Conservation (phyloP, 768 basidiomycete genomes). For the Leccinum subtestaceum region DNA sequence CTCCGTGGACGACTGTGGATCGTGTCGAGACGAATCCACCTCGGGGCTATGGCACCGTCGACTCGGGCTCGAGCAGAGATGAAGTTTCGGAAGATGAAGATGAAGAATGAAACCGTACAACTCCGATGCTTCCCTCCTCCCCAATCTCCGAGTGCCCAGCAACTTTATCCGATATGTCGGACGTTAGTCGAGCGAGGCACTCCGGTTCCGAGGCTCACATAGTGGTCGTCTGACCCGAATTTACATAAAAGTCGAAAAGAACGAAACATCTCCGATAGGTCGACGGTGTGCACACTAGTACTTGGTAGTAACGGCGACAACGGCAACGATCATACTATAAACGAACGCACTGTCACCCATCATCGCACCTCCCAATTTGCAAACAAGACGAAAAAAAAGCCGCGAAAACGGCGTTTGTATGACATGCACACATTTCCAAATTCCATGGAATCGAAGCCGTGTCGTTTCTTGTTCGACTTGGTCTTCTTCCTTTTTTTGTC, state of each 20-base stretch:
- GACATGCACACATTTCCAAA: slow-evolving; percentile 19
- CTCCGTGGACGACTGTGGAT: not conserved
- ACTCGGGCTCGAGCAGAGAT: not conserved
- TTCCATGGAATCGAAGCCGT: slow-evolving; percentile 7
- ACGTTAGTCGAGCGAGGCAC: not conserved
- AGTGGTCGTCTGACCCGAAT: not conserved
- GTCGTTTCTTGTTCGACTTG: not conserved
- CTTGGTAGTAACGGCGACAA: not conserved
- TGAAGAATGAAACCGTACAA: not conserved
- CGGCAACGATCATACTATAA: not conserved
- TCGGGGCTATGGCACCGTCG: not conserved
- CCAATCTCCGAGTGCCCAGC: not conserved
- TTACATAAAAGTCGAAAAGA: not conserved
- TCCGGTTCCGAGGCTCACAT: not conserved
- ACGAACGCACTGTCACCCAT: not conserved
- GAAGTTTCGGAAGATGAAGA: not conserved
- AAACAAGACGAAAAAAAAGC: slow-evolving; percentile 1
- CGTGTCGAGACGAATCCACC: not conserved
- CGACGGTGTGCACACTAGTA: too few relatives aligned
- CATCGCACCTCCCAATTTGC: slow-evolving; percentile 2
- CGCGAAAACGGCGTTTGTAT: not conserved
- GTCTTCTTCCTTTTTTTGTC: not conserved
- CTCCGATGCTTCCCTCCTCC: not conserved
- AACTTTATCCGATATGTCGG: not conserved
- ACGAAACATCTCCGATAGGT: not conserved